Conservation (phyloP, 164 flowering plant species). For the Houttuynia cordata region DNA sequence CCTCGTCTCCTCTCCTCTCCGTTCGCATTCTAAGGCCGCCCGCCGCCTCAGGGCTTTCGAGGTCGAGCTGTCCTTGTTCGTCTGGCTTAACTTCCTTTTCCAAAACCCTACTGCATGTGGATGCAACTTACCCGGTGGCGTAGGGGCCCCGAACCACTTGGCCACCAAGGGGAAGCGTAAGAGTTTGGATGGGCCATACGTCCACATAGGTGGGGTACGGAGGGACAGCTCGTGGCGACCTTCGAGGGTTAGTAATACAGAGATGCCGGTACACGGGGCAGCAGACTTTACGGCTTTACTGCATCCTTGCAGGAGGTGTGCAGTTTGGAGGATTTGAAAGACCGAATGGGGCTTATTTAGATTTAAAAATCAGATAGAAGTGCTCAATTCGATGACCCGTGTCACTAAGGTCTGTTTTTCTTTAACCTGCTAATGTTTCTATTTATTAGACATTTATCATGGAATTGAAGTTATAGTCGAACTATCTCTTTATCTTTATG, state of each 20-base stretch:
- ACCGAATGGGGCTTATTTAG: constrained; percentile 64
- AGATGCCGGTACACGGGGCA: too few species aligned
- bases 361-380: constrained; percentile 45
- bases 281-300: too few species aligned
- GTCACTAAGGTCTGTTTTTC: constrained; percentile 55
- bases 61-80: constrained; percentile 58
- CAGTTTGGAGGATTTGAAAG: constrained; percentile 81
- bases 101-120: constrained; percentile 69
- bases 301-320: too few species aligned
- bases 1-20: too few species aligned
- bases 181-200: constrained; percentile 34
- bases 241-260: too few species aligned
- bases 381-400: constrained; percentile 53
- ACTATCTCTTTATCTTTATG: too few species aligned
- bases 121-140: constrained; percentile 15
- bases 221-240: too few species aligned
- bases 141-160: too few species aligned
- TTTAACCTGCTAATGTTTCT: constrained; percentile 1
- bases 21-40: too few species aligned
- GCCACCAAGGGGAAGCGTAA: constrained; percentile 72
- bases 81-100: constrained; percentile 81
- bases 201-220: constrained; percentile 24
- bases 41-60: too few species aligned
- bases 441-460: too few species aligned
- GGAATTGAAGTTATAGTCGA: too few species aligned